Evolutionary conservation across 208 protist species (phyloP).

Genomic region (Endotrypanum monterogeii): DNA sequence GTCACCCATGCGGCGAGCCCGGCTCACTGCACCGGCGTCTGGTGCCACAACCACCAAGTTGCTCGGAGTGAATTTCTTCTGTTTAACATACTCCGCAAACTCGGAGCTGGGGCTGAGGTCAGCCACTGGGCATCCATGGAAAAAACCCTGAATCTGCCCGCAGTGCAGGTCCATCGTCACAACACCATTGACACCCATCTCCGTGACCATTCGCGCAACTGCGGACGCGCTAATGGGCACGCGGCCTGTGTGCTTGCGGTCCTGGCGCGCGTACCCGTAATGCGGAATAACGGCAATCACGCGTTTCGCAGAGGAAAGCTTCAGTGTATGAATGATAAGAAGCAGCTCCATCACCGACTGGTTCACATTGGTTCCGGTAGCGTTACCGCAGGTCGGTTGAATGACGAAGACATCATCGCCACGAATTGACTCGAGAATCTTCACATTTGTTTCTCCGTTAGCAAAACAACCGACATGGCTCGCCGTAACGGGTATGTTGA

Average conservation of each 20-base stretch:
- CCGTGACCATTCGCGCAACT: slow-evolving; percentile 94
- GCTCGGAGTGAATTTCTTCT: slow-evolving; percentile 64
- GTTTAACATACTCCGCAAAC: slow-evolving; percentile 87
- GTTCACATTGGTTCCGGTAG: slow-evolving; percentile 80
- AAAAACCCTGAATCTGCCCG: slow-evolving; percentile 96
- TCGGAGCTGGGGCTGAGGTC: slow-evolving; percentile 89
- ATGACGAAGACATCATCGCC: slow-evolving; percentile 96
- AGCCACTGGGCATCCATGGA: slow-evolving; percentile 92
- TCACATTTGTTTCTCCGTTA: slow-evolving; percentile 89
- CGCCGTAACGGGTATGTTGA: slow-evolving; percentile 72
- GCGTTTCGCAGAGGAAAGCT: slow-evolving; percentile 85
- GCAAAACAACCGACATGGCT: slow-evolving; percentile 82
- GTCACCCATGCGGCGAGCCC: slow-evolving; percentile 87
- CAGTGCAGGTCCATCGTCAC: slow-evolving; percentile 96
- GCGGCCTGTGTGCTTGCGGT: slow-evolving; percentile 94
- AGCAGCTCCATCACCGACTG: slow-evolving; percentile 96
- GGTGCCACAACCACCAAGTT: slow-evolving; percentile 95
- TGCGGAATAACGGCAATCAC: slow-evolving; percentile 96
- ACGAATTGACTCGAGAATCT: slow-evolving; percentile 86
- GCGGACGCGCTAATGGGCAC: slow-evolving; percentile 96
- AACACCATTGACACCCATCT: slow-evolving; percentile 91
- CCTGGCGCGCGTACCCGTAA: slow-evolving; percentile 96
- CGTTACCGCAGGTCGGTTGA: slow-evolving; percentile 93
- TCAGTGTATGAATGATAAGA: slow-evolving; percentile 94
- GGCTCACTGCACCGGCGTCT: slow-evolving; percentile 95